Base-by-base conservation (phyloP, 495 filamentous ascomycete species). In the Daldinia caldariorum region DNA sequence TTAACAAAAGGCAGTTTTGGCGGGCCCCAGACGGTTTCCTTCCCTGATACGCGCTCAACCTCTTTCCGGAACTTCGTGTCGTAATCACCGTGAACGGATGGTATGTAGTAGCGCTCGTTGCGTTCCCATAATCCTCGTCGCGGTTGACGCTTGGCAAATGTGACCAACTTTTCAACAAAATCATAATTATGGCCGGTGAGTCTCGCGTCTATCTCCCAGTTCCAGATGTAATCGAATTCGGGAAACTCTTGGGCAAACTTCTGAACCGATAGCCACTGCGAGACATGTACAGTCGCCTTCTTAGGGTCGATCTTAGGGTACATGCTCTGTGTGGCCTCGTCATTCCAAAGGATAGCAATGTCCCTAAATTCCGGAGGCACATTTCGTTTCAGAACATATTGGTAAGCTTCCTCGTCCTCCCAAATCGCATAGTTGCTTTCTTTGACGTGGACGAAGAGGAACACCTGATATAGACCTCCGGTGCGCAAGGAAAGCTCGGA, bases 391-490 rank as follows among this genome's bases (percentile, higher is more conserved):
- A 92, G 74, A 0, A 85, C 79, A 14, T 84, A 69, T 6, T 84
- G 74, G 70, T 93, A 89, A 0, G 82, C 79, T 22, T 81, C 77
- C 16, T 80, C 73, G 74, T 86, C 80, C 6, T 81, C 79, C 78
- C 84, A 89, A 59, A 92, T 89, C 3, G 83, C 77, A 12, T 82
- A 72, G 32, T 78, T 72, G 53, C 78, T 61, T 58, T 93, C 86
- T 64, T 89, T 91, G 63, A 92, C 85, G 54, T 95, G 89, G 22
- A 94, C 85, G 59, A 94, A 83, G 4, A 95, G 78, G 69, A 90
- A 91, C 35, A 95, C 86, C 70, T 91, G 84, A 74, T 93, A 94
- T 78, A 93, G 89, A 10, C 87, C 91, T 2, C 93, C 92, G 7
- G 90, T 89, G 53, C 87, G 83, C 13, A 96, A 78, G 5, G 86